Base-by-base conservation (phyloP, 2,329 filamentous ascomycete species). In the Diaporthe velutina region DNA sequence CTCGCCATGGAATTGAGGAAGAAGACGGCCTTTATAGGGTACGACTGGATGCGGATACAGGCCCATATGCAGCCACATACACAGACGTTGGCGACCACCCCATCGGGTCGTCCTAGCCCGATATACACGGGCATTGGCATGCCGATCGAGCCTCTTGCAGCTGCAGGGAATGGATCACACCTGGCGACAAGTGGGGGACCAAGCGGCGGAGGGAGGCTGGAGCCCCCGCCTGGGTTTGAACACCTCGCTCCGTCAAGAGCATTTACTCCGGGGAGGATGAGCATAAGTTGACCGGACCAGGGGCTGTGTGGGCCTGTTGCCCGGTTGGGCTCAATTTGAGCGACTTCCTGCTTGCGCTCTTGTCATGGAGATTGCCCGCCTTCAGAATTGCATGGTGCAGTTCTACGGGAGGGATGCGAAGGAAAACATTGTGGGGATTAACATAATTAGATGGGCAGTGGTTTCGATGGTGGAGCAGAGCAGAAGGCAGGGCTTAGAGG, bases 21-120 rank as follows among this genome's bases (percentile, higher is more conserved):
- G 84, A 90, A 89, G 81, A 93, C 90, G 35, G 95, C 95, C 0
- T 98, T 98, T 83, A 84, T 97, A 76, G 96, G 96, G 0, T 99
- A 99, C 82, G 95, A 94, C 2, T 98, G 97, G 87, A 90, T 92
- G 17, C 86, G 92, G 61, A 87, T 87, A 73, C 77, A 76, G 68
- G 33, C 48, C 48, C 48, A 68, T 40, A 28, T n/a, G 17, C 64
- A 54, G 33, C n/a, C 64, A 22, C 22, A 68, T 8, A 74, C 75
- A 19, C 64, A 58, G 45, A 71, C 70, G 15, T 35, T 40, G 48
- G 72, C 50, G 50, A 71, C 4, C 55, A 28, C 19, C 38, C 33
- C 6, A 30, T 13, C 60, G 12, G 13, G 48, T 48, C 13, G 22
- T 25, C 45, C 45, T 19, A 42, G 52, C 40, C 48, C 25, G 33